These are phyloP conservation scores for Betula pendula DNA, from an alignment of 306 rosid genomes.

Conservation along the genomic window DNA sequence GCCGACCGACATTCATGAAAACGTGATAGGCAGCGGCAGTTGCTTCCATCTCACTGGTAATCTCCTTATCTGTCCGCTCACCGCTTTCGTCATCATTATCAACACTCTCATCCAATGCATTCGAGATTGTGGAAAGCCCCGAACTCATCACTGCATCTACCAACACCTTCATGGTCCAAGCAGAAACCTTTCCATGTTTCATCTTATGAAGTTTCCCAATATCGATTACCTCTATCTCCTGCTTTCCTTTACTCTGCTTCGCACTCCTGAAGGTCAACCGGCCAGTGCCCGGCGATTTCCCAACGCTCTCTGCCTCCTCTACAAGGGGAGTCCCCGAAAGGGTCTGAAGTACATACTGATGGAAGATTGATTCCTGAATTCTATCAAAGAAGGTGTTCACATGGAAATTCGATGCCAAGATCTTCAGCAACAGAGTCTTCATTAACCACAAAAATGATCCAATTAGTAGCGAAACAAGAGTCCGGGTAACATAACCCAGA, in stretches of 20 bases:
- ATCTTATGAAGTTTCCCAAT: conserved; percentile 69
- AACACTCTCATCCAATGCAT: conserved; percentile 57
- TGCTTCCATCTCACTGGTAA: conserved; percentile 94
- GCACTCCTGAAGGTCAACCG: conserved; percentile 64
- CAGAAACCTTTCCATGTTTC: conserved; percentile 86
- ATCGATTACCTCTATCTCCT: conserved; percentile 60
- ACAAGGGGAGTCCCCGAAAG: conserved; percentile 73
- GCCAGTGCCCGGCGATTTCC: conserved; percentile 46
- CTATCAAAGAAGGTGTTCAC: conserved; percentile 84
- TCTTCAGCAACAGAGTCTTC: conserved; percentile 62
- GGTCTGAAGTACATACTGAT: conserved; percentile 75
- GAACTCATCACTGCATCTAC: conserved; percentile 79
- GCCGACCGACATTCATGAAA: conserved; percentile 69
- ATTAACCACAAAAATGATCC: conserved; percentile 76
- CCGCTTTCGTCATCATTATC: conserved; percentile 39
- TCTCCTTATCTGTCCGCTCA: conserved; percentile 62
- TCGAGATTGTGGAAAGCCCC: conserved; percentile 74
- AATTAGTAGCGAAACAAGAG: conserved; percentile 63
- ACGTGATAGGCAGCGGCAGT: conserved; percentile 70
- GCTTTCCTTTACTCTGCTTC: conserved; percentile 41
- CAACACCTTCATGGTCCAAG: conserved; percentile 95
- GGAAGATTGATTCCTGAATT: conserved; percentile 83
- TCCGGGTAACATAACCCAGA: conserved; percentile 61
- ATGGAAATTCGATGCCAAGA: conserved; percentile 78
- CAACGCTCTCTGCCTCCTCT: conserved; percentile 62